Conservation (phyloP, 345 rosid species). For the Mangifera indica region DNA sequence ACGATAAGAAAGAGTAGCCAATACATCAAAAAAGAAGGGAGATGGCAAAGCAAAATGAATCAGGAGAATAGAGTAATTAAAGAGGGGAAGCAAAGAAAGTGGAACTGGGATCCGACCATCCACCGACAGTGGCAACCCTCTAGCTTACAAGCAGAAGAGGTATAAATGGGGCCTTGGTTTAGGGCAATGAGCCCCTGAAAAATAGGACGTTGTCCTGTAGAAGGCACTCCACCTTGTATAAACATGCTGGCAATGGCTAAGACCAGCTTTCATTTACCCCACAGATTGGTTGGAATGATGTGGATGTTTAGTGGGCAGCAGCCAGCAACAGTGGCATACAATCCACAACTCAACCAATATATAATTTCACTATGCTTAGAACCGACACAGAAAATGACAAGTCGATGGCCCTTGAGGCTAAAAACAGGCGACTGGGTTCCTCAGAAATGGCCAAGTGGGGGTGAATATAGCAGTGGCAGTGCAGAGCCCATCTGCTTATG, state of each 20-base stretch:
- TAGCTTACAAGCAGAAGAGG: not conserved
- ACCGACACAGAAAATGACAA: conserved; percentile 42
- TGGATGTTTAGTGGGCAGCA: conserved; percentile 30
- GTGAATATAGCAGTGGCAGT: not conserved
- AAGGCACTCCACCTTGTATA: conserved; percentile 42
- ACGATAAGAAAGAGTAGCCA: conserved; percentile 24
- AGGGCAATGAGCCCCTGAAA: conserved; percentile 44
- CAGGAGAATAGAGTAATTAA: conserved; percentile 18
- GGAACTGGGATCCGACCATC: conserved; percentile 34
- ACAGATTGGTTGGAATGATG: conserved; percentile 45
- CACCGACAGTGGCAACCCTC: conserved; percentile 38
- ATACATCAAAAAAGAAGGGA: conserved; percentile 23
- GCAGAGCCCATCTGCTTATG: not conserved
- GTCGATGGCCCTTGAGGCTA: conserved; percentile 10
- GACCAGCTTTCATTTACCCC: conserved; percentile 39
- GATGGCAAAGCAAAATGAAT: conserved; percentile 3
- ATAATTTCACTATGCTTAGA: conserved; percentile 22
- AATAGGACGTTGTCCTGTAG: conserved; percentile 42
- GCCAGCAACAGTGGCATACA: conserved; percentile 15
- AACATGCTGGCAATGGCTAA: conserved; percentile 35
- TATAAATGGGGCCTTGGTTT: conserved; percentile 25
- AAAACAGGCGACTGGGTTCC: conserved; percentile 16
- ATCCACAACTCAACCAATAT: conserved; percentile 6
- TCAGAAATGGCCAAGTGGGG: conserved; percentile 36
- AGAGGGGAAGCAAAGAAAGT: conserved; percentile 12